These are phyloP conservation scores for Leptodontidium sp. DNA, from an alignment of 2,329 filamentous ascomycete species.

Conservation along the genomic window DNA sequence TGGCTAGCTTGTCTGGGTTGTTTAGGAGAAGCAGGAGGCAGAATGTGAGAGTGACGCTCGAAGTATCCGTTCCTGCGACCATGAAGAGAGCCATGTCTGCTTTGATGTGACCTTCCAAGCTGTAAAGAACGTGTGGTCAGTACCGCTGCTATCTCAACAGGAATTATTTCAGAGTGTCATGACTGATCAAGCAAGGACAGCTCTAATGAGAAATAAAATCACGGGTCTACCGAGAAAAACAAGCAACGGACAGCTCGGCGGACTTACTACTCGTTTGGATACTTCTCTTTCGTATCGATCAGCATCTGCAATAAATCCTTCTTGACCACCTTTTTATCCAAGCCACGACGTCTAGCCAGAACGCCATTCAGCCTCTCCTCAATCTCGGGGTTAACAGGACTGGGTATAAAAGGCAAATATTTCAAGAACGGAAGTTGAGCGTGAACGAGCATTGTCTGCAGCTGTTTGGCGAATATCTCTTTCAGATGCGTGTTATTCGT, in stretches of 20 bases:
- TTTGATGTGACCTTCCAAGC: constrained; percentile 27
- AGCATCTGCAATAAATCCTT: constrained; percentile 37
- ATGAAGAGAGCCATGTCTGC: constrained; percentile 39
- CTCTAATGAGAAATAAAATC: too few relatives aligned
- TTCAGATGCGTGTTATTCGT: constrained; percentile 29
- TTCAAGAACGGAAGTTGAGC: constrained; percentile 31
- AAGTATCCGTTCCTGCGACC: constrained; percentile 34
- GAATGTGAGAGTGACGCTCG: constrained; percentile 28
- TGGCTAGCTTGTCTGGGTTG: constrained; percentile 51
- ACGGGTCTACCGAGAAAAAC: too few relatives aligned
- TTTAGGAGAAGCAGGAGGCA: constrained; percentile 54
- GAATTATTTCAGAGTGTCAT: too few relatives aligned
- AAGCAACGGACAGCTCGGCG: too few relatives aligned
- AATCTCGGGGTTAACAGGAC: constrained; percentile 14
- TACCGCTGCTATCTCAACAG: neutral
- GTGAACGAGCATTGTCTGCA: constrained; percentile 24
- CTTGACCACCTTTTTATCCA: constrained; percentile 12
- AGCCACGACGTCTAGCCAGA: constrained; percentile 23
- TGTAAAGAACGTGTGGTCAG: constrained; percentile 24
- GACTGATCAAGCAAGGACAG: too few relatives aligned
- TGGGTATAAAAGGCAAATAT: constrained; percentile 29
- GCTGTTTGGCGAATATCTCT: constrained; percentile 25
- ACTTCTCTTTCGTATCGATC: constrained; percentile 30
- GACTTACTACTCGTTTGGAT: constrained; percentile 4
- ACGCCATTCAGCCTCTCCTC: constrained; percentile 25